Percentiles rank a stretch among this genome's conserved stretches.
Conservation (phyloP, 306 rosid species). For the Luffa aegyptiaca region DNA sequence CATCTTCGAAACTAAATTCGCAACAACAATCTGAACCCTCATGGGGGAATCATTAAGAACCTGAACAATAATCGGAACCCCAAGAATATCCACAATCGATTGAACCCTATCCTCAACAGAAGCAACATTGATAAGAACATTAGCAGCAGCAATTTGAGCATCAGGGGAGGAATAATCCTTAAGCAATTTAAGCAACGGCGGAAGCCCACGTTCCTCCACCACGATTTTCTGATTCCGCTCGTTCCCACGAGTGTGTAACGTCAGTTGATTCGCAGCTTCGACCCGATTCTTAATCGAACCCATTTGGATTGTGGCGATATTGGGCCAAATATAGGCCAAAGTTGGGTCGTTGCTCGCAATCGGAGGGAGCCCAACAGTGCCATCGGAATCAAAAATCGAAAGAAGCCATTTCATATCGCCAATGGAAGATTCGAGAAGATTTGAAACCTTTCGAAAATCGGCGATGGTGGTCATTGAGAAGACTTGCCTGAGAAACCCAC, state of each 20-base stretch:
- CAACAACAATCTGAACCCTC: slow-evolving; percentile 55
- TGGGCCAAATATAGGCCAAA: slow-evolving; percentile 77
- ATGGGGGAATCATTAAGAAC: slow-evolving; percentile 46
- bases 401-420: slow-evolving; percentile 75
- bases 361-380: slow-evolving; percentile 50
- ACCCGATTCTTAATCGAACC: slow-evolving; percentile 57
- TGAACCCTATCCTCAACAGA: slow-evolving; percentile 31
- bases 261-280: slow-evolving; percentile 51
- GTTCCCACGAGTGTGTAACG: slow-evolving; percentile 37
- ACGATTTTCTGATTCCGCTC: slow-evolving; percentile 62
- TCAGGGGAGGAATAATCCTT: slow-evolving; percentile 51
- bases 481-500: slow-evolving; percentile 62
- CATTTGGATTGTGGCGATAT: slow-evolving; percentile 51
- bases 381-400: slow-evolving; percentile 52
- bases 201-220: slow-evolving; percentile 62
- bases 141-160: slow-evolving; percentile 63
- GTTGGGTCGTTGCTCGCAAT: slow-evolving; percentile 76
- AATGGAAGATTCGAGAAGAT: slow-evolving; percentile 53
- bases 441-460: slow-evolving; percentile 49
- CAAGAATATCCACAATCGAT: slow-evolving; percentile 23
- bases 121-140: slow-evolving; percentile 40
- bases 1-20: slow-evolving; percentile 55
- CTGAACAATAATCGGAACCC: slow-evolving; percentile 49
- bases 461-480: slow-evolving; percentile 56
- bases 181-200: slow-evolving; percentile 60